Evolutionary conservation across 2,329 filamentous ascomycete species (phyloP), one percentile per base, ranked within the genome.

Genomic region (Sporothrix euskadiensis): DNA sequence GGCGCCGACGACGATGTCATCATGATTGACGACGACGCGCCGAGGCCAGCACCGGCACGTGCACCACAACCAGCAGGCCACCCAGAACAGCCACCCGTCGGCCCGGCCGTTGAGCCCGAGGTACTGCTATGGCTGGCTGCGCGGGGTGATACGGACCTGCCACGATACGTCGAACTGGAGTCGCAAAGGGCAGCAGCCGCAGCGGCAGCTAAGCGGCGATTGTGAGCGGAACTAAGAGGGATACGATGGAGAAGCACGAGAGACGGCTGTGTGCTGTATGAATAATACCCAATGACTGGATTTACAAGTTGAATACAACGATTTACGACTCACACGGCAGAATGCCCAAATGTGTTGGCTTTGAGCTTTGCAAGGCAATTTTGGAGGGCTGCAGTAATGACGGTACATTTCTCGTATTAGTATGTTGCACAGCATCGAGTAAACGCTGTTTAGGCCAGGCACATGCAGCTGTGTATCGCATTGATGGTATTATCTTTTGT

Each of bases 61-160:
- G 73, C 78, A 74, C 71, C 69, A 61, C 71, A 22, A n/a, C 75
- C 78, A 4, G 78, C 80, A 0, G 82, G 82, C 5, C 73, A 69
- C 66, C 73, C 69, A 71, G 74, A 77, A 77, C 49, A 57, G 7
- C 76, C 79, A 52, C 78, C 77, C 7, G 80, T 78, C 32, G 83
- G 81, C 0, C 74, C 73, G 16, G 69, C 75, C 0, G 80, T 83
- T 1, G 83, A 86, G 77, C 83, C 82, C 19, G 85, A 87, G 77
- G 82, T 84, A 72, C 69, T 86, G 71, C 79, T 87, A 47, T 86
- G 84, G 83, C 83, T 86, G 73, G 80, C 79, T 30, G 80, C 82
- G 16, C 80, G 83, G 56, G 84, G 84, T 3, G 83, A 86, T 74
- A 82, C 83, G 73, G 81, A 83, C 19, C 76, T 87, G 69, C 83